Base-by-base conservation (phyloP, 2,329 filamentous ascomycete species). In the Alternaria ventricosa region DNA sequence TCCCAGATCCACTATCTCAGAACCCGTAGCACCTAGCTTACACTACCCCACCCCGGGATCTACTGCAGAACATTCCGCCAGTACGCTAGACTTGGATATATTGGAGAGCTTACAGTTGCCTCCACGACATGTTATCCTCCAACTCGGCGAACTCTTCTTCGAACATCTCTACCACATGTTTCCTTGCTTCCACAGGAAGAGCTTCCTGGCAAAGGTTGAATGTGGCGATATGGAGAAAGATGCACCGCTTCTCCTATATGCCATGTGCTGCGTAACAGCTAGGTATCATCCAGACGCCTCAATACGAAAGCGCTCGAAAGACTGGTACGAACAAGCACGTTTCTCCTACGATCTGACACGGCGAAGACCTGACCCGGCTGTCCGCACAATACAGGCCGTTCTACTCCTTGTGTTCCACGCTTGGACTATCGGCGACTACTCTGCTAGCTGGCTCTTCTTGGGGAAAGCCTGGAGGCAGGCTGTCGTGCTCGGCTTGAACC, bases 401-500 rank as follows among this genome's bases (percentile, higher is more conserved):
- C 33, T 75, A 8, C 70, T 69, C 25, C 65, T 78, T 10, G 60
- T 73, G 9, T 66, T 67, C 30, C 70, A 77, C 45, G 67, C 70
- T 9, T 67, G 53, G 50, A 74, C 70, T 2, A 60, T 64, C 8
- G 75, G 75, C 2, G 75, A 79, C 47, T 78, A 72, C 57, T 75
- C 72, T 13, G 51, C 70, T 18, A 70, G 67, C 33, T 78, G 74
- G 73, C 54, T 77, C 3, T 71, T 64, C n/a, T 45, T 79, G 18
- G 77, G 75, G 7, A 78, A 76, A 50, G 71, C 72, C 6, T 79
- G 77, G 77, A 69, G 75, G 46, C 76, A 78, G 57, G 71, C 66
- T 5, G 73, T 71, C 12, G 65, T 71, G 10, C 57, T 78, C 6
- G 68, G 72, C 4, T 58, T 78, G 45, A 77, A 79, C 56, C 68